These are phyloP conservation scores for Cystobasidium ongulense DNA, from an alignment of 768 basidiomycete species.

Conservation along the genomic window DNA sequence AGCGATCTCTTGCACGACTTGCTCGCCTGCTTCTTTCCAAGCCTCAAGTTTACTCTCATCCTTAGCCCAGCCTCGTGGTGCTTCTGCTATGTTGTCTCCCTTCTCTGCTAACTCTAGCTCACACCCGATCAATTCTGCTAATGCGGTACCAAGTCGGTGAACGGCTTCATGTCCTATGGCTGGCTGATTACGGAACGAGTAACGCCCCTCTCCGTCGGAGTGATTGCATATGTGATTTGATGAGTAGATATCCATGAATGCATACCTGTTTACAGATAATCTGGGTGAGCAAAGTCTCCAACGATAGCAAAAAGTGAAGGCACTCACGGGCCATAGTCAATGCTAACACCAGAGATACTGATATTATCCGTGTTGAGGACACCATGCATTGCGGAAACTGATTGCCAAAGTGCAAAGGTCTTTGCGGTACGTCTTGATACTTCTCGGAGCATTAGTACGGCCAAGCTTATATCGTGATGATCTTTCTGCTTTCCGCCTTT, in stretches of 20 bases:
- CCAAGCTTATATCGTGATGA: conserved; percentile 9
- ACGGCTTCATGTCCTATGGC: conserved; percentile 60
- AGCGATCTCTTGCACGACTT: conserved; percentile 57
- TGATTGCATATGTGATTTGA: conserved; percentile 48
- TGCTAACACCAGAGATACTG: conserved; percentile 50
- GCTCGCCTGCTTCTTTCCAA: conserved; percentile 58
- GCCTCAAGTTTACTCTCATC: conserved; percentile 51
- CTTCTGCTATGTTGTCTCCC: conserved; percentile 46
- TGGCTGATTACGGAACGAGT: conserved; percentile 45
- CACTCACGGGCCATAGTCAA: conserved; percentile 52
- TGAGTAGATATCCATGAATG: conserved; percentile 25
- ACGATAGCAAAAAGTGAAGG: not conserved
- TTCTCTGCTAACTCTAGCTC: conserved; percentile 56
- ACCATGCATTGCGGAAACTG: conserved; percentile 50
- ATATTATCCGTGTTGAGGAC: conserved; percentile 94
- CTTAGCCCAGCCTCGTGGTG: conserved; percentile 58
- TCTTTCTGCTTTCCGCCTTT: not conserved
- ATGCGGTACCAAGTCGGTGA: conserved; percentile 54
- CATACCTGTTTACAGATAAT: not conserved
- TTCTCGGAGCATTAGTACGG: conserved; percentile 56
- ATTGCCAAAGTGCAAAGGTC: conserved; percentile 96
- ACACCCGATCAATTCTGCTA: conserved; percentile 77
- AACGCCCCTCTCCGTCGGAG: conserved; percentile 58
- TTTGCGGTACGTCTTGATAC: conserved; percentile 72
- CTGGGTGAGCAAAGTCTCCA: not conserved